Percentiles rank a stretch among this genome's conserved stretches.
Evolutionary conservation across 2,329 filamentous ascomycete species (phyloP).

Genomic region (Sordariomycetes sp.): DNA sequence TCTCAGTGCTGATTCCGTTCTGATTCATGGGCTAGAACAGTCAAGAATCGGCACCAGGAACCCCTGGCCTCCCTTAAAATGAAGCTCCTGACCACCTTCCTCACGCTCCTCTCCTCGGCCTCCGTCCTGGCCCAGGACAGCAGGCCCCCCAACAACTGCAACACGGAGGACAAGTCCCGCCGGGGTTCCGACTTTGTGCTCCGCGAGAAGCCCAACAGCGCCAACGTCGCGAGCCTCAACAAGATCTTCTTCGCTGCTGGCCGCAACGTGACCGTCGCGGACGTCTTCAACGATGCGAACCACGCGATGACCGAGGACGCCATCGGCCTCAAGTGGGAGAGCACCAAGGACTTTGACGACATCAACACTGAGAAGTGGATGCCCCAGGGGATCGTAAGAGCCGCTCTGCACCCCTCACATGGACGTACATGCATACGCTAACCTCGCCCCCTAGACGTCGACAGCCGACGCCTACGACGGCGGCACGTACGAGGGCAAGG

Average conservation of each 20-base stretch:
- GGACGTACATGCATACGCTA: too few relatives aligned
- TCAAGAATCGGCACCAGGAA: too few relatives aligned
- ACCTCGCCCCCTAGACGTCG: too few relatives aligned
- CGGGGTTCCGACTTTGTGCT: constrained; percentile 12
- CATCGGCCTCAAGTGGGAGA: constrained; percentile 10
- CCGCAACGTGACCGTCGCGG: constrained; percentile 8
- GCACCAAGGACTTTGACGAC: constrained; percentile 18
- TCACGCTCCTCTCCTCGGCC: neutral
- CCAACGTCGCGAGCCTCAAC: constrained; percentile 11
- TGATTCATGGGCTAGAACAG: too few relatives aligned
- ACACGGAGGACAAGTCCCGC: neutral
- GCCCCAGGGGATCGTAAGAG: constrained; percentile 24
- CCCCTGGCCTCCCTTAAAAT: too few relatives aligned
- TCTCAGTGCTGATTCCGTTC: too few relatives aligned
- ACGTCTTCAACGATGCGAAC: constrained; percentile 14
- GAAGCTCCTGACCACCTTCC: neutral
- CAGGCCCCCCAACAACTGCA: neutral
- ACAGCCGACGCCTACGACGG: constrained; percentile 18
- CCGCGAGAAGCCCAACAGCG: constrained; percentile 11
- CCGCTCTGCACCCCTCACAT: too few relatives aligned
- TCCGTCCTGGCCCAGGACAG: neutral
- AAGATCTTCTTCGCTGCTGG: constrained; percentile 9
- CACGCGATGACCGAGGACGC: constrained; percentile 10
- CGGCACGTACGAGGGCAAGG: constrained; percentile 19
- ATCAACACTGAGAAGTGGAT: constrained; percentile 19